Percentiles rank a stretch among this genome's conserved stretches.
Evolutionary conservation across 2,329 filamentous ascomycete species (phyloP).

Genomic region (Bisporella sp.): DNA sequence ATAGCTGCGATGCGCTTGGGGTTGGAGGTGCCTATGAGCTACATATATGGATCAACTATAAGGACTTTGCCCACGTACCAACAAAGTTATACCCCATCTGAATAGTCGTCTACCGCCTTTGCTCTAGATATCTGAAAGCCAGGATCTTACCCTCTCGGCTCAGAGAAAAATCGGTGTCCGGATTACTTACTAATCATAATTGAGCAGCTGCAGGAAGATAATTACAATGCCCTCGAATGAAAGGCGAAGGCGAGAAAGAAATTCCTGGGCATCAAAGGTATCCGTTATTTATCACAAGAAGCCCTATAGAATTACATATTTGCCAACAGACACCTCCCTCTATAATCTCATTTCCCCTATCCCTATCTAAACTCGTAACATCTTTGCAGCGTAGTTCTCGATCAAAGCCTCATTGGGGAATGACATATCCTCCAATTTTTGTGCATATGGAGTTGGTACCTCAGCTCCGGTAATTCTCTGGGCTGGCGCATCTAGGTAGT

Average conservation of each 20-base stretch:
- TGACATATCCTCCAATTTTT: constrained; percentile 86
- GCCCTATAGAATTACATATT: constrained; percentile 14
- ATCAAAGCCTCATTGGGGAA: constrained; percentile 92
- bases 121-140: too few species aligned
- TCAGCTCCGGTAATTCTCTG: constrained; percentile 94
- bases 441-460: constrained; percentile 92
- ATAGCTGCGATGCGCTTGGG: too few species aligned
- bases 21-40: too few species aligned
- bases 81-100: too few species aligned
- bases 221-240: too few species aligned
- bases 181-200: too few species aligned
- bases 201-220: too few species aligned
- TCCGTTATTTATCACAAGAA: constrained; percentile 13
- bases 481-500: constrained; percentile 92
- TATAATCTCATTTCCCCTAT: background rate
- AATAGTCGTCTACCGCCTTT: too few species aligned
- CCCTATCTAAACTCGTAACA: constrained; percentile 63
- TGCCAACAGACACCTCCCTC: background rate
- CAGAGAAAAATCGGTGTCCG: too few species aligned
- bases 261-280: constrained; percentile 10
- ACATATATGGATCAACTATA: too few species aligned
- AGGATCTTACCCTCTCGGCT: too few species aligned
- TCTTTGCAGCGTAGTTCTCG: constrained; percentile 80
- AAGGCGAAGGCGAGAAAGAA: background rate
- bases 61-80: too few species aligned